Evolutionary conservation across 2,329 filamentous ascomycete genomes (phyloP).

Genomic region (Fusarium irregulare): DNA sequence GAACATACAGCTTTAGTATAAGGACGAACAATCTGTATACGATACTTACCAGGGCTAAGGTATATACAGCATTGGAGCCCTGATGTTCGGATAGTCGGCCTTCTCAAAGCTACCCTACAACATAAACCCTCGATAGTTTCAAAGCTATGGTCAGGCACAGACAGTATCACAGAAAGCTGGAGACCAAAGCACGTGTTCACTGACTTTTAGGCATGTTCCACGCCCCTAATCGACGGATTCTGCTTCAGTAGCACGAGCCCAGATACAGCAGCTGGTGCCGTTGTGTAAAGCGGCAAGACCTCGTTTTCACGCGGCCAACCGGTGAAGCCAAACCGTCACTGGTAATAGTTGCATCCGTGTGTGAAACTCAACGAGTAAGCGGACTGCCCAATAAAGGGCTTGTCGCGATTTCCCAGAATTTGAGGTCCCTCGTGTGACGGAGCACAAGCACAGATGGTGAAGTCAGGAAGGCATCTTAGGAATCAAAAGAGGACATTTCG

Average conservation of each 20-base stretch:
- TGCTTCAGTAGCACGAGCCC: constrained; percentile 18
- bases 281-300: constrained; percentile 38
- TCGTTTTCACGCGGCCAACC: constrained; percentile 40
- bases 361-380: constrained; percentile 21
- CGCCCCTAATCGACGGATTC: constrained; percentile 8
- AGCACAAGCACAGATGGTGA: constrained; percentile 18
- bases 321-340: constrained; percentile 24
- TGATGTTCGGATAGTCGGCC: neutral
- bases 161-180: neutral
- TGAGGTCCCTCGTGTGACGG: constrained; percentile 27
- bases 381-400: constrained; percentile 38
- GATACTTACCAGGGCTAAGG: neutral
- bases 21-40: neutral
- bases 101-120: neutral
- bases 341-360: constrained; percentile 20
- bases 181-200: neutral
- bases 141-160: neutral
- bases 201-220: constrained; percentile 6
- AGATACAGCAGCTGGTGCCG: constrained; percentile 43
- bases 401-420: constrained; percentile 44
- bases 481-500: constrained; percentile 1
- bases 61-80: neutral
- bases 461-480: constrained; percentile 7
- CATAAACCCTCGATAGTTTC: neutral
- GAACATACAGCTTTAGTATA: neutral